A percentile compares a stretch with the other conserved stretches of the same genome.
phyloP scores from a whole-genome alignment of 108 stramenopile species.

The Skeletonema menzelii region DNA sequence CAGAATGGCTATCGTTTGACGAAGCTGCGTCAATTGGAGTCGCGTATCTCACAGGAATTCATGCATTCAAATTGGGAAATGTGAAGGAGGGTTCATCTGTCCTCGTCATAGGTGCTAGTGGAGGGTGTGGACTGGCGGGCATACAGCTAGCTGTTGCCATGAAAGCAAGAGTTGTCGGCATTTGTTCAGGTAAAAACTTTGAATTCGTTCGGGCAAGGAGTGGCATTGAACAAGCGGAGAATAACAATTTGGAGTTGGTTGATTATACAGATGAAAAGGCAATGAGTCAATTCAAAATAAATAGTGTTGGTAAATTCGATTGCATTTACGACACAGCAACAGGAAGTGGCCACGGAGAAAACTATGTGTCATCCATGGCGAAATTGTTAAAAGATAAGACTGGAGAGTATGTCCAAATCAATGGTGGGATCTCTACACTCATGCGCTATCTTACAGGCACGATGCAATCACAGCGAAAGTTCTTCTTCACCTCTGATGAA shows the following conservation, averaged over 20 bases:
- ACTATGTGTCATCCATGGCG: conserved; percentile 31
- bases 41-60: conserved; percentile 36
- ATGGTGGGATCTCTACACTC: conserved; percentile 14
- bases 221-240: conserved; percentile 17
- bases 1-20: conserved; percentile 29
- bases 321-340: conserved; percentile 54
- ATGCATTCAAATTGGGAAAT: conserved; percentile 29
- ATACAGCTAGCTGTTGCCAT: conserved; percentile 44
- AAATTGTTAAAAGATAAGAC: conserved; percentile 22
- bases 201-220: conserved; percentile 27
- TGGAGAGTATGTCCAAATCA: conserved; percentile 40
- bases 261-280: conserved; percentile 39
- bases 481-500: conserved; percentile 1
- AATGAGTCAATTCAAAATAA: conserved; percentile 24
- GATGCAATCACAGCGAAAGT: not conserved
- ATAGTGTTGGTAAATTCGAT: conserved; percentile 44
- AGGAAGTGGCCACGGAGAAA: conserved; percentile 45
- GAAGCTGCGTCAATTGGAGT: conserved; percentile 36
- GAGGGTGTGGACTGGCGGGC: conserved; percentile 52
- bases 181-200: conserved; percentile 51
- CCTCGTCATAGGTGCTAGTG: conserved; percentile 50
- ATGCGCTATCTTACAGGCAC: conserved; percentile 16
- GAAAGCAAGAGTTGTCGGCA: conserved; percentile 45
- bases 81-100: conserved; percentile 37
- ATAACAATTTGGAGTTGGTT: conserved; percentile 13